Conservation (phyloP, 495 filamentous ascomycete species). For the Immersiella caudata region DNA sequence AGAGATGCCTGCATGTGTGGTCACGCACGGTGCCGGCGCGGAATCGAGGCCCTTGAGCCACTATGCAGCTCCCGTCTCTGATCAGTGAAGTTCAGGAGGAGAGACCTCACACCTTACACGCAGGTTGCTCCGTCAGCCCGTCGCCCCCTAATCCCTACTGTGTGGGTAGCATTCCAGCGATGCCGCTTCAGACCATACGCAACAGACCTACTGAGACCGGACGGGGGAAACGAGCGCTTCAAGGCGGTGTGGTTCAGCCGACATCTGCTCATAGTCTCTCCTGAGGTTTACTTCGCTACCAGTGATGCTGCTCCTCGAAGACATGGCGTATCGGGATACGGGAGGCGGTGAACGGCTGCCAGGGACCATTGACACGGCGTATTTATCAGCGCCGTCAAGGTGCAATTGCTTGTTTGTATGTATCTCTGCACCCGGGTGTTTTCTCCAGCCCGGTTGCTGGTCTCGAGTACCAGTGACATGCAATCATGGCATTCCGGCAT, state of each 20-base stretch:
- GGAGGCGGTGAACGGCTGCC: neutral
- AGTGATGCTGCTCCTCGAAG: neutral
- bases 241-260: neutral
- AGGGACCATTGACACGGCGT: neutral
- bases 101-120: neutral
- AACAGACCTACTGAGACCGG: neutral
- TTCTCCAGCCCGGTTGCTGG: neutral
- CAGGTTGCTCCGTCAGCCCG: constrained; percentile 1
- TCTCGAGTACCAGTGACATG: neutral
- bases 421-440: neutral
- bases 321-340: neutral
- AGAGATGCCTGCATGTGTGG: constrained; percentile 9
- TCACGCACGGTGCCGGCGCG: constrained; percentile 10
- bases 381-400: neutral
- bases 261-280: neutral
- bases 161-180: neutral
- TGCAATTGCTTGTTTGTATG: neutral
- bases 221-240: neutral
- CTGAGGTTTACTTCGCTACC: neutral
- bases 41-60: constrained; percentile 1
- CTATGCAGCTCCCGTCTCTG: neutral
- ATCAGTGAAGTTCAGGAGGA: neutral
- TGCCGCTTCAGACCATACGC: neutral
- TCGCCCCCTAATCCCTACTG: neutral
- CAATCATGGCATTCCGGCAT: neutral